Evolutionary conservation across 2,329 filamentous ascomycete species (phyloP).

Genomic region (Penicillium sp.): DNA sequence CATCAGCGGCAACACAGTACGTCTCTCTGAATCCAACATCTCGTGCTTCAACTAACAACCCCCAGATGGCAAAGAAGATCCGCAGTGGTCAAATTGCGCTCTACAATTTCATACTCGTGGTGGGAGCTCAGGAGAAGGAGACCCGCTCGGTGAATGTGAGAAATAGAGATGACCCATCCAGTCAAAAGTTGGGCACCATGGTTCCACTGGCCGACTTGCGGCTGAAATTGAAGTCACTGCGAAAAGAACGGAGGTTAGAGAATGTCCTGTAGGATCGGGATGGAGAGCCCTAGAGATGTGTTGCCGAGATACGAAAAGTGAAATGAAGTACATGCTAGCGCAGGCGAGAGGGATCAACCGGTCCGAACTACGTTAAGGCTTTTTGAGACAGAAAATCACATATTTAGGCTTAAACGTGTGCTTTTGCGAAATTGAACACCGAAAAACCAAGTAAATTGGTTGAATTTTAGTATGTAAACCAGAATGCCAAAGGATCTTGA

Average conservation of each 20-base stretch:
- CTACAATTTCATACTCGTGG: slow-evolving; percentile 54
- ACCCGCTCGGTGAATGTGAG: slow-evolving; percentile 58
- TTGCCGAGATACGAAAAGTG: slow-evolving; percentile 14
- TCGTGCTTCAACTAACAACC: neutral
- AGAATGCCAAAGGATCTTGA: no score
- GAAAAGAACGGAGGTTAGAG: slow-evolving; percentile 44
- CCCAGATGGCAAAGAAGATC: slow-evolving; percentile 42
- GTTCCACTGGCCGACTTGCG: slow-evolving; percentile 57
- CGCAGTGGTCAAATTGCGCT: slow-evolving; percentile 45
- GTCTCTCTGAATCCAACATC: neutral
- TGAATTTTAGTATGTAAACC: no score
- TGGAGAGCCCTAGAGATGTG: neutral
- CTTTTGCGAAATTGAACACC: no score
- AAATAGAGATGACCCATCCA: slow-evolving; percentile 58
- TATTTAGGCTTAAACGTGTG: no score
- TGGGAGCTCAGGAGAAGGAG: slow-evolving; percentile 59
- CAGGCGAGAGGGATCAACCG: no score
- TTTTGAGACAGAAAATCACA: no score
- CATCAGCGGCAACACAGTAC: slow-evolving; percentile 45
- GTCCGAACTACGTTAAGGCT: no score
- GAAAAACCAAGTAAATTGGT: no score
- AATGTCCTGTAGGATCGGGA: slow-evolving; percentile 33
- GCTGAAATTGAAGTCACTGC: slow-evolving; percentile 46
- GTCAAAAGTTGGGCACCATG: slow-evolving; percentile 58
- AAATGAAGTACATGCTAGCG: slow-evolving; percentile 15